Evolutionary conservation across 192 early-diverging fungal genomes (phyloP), one percentile per base, ranked within the genome.

Genomic region (Geranomyces variabilis): DNA sequence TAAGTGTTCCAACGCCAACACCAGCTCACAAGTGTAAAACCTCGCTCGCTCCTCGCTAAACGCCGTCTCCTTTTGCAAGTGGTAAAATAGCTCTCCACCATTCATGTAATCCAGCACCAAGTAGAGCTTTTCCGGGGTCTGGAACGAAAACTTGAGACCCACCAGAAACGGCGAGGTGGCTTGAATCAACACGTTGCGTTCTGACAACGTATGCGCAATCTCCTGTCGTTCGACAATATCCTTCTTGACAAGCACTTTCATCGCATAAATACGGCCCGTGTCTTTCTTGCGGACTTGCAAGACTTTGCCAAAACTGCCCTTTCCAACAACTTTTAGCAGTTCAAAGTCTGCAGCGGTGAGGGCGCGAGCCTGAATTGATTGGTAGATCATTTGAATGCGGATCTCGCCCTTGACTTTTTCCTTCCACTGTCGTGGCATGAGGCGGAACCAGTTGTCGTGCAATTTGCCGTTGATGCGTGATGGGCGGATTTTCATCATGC

Each of bases 71-170:
- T 90, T 83, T 77, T 94, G 94, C 73, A 98, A 81, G 69, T 96
- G 94, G 72, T 94, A 93, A 81, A 98, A 98, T 19, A 93, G 78
- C 66, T 93, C 92, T 5, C 92, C 92, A 2, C 92, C 91, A 31
- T 87, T 89, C 78, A 93, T 87, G 58, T 90, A 93, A 61, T 93
- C 91, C 70, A 90, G 80, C 0, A 93, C 90, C 26, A 93, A 72
- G 67, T 92, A 93, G 26, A 93, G 82, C 34, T 93, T 89, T 24
- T 88, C 82, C 0, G 85, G 76, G 0, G 89, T 92, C 72, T 93
- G 92, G 84, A 98, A 97, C 6, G 93, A 90, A 77, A 93, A 95
- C 77, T 95, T 94, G 58, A 98, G 83, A 24, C 91, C 90, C 24
- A 96, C 95, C 46, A 97, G 93, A 75, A 98, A 98, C 26, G 96